Evolutionary conservation across 441 rosid species (phyloP), one percentile per base, ranked within the genome.

Genomic region (Bocquillonia castaneifolia): DNA sequence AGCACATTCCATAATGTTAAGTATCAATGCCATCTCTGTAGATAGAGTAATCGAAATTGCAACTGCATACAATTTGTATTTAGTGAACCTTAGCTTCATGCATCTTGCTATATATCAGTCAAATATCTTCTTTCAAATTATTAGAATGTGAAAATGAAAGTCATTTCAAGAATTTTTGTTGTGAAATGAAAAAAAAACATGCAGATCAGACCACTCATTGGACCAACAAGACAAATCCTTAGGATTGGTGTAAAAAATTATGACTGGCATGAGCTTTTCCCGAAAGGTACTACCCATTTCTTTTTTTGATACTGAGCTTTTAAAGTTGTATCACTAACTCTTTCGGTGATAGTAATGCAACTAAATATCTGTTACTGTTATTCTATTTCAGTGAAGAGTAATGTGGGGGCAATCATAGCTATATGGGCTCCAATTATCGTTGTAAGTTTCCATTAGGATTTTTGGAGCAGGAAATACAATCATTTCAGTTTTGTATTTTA

Each of bases 351-450:
- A n/a, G n/a, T n/a, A 20, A 40, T 51, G 25, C 37, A 59, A 54
- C 70, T 72, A 45, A 68, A 4, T 39, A 76, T 74, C n/a, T n/a
- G n/a, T n/a, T n/a, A n/a, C n/a, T 42, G 12, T 37, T 48, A 67
- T 67, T 44, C 50, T 76, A 25, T 70, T 74, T 62, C 80, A 94
- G 99, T 88, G 63, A 86, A 86, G 81, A 94, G 84, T 65, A 94
- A 94, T 83, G 90, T 84, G 55, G 98, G 94, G 77, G 97, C 98
- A 34, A 85, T 94, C 73, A 82, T 85, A 68, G 99, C 99, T 50
- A 88, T 92, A 70, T 94, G 99, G 99, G 81, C 97, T 74, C 99
- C 99, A n/a, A 86, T 94, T 71, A 84, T 90, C 71, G 85, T 94
- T 74, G 99, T 94, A 75, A 94, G 99, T 84, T 67, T 63, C 72